Base-by-base conservation (phyloP, 129 eudicot genomes). In the Arctium lappa region DNA sequence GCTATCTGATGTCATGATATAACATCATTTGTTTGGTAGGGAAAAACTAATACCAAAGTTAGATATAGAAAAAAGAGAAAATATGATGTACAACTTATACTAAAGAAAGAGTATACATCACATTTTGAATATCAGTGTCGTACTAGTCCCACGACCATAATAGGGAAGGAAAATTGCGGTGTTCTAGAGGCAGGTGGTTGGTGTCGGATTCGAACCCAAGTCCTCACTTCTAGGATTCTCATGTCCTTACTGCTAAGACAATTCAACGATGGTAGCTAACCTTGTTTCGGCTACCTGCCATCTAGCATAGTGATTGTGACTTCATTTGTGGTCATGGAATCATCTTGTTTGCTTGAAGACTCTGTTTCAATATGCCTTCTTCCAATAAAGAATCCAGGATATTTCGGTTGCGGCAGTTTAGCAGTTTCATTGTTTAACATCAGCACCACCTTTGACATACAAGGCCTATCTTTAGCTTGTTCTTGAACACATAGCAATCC, bases 291-390 rank as follows among this genome's bases (percentile, higher is more conserved):
- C 90, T 85, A 92, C 82, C 97, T 77, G 62, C 86, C 91, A 70
- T 92, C 87, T 15, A 90, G 36, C 75, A 84, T 80, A 8, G 97
- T 87, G 29, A 92, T 86, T 0, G 97, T 90, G 34, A 92, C 86
- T 70, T 90, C 82, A 62, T 92, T 92, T 6, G 86, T 53, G 6
- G 91, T 89, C 79, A 75, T 81, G 6, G 91, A 79, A 53, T 92
- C 94, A 53, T 92, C 93, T 34, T 50, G 86, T 74, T 85, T 88
- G 75, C 88, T 86, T 1, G 92, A 78, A 50, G 90, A 82, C 30
- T 87, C 90, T 3, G 82, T 78, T 7, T 91, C 93, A 6, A 8
- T 7, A 13, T 87, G 84, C 38, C 86, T 77, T 82, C 84, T 87
- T 71, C 90, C 90, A 15, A 91, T 79, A 74, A 86, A 87, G 83